These are phyloP conservation scores for Mucor velutinosus DNA, from an alignment of 371 early-diverging fungal species.

Conservation along the genomic window DNA sequence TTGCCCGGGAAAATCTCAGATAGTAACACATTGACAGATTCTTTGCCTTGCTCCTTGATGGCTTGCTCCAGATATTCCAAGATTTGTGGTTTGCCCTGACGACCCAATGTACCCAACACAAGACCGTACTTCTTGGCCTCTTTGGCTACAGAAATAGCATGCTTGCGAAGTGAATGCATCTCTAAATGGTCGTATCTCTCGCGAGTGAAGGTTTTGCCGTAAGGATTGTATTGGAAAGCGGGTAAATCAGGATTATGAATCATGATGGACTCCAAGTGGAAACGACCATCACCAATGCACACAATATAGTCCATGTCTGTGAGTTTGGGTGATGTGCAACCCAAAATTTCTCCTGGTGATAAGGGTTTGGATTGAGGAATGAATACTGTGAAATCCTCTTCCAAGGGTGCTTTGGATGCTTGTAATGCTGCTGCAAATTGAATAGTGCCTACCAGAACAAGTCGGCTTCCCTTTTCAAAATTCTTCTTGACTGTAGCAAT, in stretches of 20 bases:
- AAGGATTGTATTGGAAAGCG: slow-evolving; percentile 98
- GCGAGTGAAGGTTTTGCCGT: slow-evolving; percentile 87
- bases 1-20: slow-evolving; percentile 95
- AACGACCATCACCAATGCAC: slow-evolving; percentile 97
- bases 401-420: slow-evolving; percentile 64
- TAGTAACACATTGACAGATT: slow-evolving; percentile 78
- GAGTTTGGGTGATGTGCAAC: slow-evolving; percentile 97
- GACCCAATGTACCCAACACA: slow-evolving; percentile 97
- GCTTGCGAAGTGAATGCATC: slow-evolving; percentile 86
- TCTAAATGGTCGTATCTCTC: slow-evolving; percentile 94
- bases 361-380: slow-evolving; percentile 97
- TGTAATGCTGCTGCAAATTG: slow-evolving; percentile 96
- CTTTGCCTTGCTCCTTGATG: slow-evolving; percentile 65
- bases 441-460: slow-evolving; percentile 95
- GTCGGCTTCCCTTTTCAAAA: slow-evolving; percentile 71
- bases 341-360: slow-evolving; percentile 98
- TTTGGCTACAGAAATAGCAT: slow-evolving; percentile 78
- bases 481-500: slow-evolving; percentile 85
- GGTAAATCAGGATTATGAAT: slow-evolving; percentile 94
- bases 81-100: slow-evolving; percentile 96
- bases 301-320: slow-evolving; percentile 70
- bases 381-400: slow-evolving; percentile 63
- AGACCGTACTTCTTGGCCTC: slow-evolving; percentile 84
- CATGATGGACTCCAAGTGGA: slow-evolving; percentile 99
- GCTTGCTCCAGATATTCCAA: slow-evolving; percentile 78